phyloP scores from a whole-genome alignment of 345 rosid species.

The Atalantia buxifolia region DNA sequence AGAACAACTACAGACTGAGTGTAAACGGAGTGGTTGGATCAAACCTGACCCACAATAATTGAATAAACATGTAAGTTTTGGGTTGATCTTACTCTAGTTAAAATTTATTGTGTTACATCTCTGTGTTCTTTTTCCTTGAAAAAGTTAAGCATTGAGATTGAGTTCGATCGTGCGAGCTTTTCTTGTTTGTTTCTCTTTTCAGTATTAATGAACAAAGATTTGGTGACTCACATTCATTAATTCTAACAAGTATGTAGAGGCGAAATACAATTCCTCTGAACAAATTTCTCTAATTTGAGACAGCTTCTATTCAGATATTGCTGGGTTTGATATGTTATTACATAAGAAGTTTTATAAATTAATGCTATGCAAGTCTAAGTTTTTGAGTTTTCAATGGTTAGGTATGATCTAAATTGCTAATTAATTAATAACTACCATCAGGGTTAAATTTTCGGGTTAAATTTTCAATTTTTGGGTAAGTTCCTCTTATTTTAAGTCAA shows the following conservation, averaged over 20 bases:
- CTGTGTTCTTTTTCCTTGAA: background rate
- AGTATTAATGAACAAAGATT: background rate
- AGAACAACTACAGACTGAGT: slow-evolving; percentile 5
- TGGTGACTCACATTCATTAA: background rate
- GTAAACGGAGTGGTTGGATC: background rate
- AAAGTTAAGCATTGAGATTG: no score
- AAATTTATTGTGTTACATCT: background rate
- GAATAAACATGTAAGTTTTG: background rate
- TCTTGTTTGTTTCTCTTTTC: background rate
- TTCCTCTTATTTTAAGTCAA: no score
- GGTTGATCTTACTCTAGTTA: background rate
- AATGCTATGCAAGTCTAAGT: background rate
- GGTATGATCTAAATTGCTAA: slow-evolving; percentile 4
- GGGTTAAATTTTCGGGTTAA: no score
- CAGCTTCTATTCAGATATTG: slow-evolving; percentile 16
- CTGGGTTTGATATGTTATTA: slow-evolving; percentile 6
- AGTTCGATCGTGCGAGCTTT: no score
- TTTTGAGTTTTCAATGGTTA: slow-evolving; percentile 6
- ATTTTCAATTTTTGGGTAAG: no score
- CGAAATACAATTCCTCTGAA: slow-evolving; percentile 1
- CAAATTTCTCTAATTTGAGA: slow-evolving; percentile 13
- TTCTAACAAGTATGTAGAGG: background rate
- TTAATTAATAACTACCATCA: background rate
- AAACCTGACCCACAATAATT: background rate
- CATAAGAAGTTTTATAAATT: slow-evolving; percentile 11